Evolutionary conservation across 2,329 filamentous ascomycete species (phyloP).

Genomic region (Gnomoniopsis smithogilvyi): DNA sequence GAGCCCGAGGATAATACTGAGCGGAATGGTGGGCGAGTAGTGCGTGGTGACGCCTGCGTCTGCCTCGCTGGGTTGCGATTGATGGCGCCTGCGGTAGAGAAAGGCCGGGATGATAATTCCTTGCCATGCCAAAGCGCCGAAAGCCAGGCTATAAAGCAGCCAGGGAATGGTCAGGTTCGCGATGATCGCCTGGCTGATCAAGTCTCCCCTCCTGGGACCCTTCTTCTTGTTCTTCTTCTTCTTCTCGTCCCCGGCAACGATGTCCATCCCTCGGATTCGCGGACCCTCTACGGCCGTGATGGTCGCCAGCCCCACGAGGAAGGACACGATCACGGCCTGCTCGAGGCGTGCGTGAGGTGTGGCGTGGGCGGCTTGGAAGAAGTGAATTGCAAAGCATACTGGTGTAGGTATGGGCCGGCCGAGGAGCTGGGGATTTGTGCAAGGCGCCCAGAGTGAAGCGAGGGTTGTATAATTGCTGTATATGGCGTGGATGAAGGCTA

Average conservation of each 20-base stretch:
- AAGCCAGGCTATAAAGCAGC: background rate
- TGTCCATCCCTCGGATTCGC: background rate
- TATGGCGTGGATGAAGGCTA: background rate
- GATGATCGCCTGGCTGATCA: background rate
- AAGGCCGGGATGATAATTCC: conserved; percentile 3
- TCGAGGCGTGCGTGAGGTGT: background rate
- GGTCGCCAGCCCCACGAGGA: conserved; percentile 1
- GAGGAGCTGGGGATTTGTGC: background rate
- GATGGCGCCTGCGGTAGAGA: background rate
- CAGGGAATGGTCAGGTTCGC: conserved; percentile 5
- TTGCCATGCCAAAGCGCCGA: conserved; percentile 6
- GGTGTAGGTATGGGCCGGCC: background rate
- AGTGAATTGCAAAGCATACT: background rate
- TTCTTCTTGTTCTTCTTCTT: background rate
- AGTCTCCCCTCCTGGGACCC: background rate
- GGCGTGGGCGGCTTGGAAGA: conserved; percentile 5
- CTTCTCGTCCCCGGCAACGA: background rate
- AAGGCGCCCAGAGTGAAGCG: background rate
- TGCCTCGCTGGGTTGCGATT: background rate
- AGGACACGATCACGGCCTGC: background rate
- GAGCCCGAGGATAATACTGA: background rate
- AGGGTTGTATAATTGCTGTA: background rate
- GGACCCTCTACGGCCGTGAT: background rate
- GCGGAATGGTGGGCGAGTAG: background rate
- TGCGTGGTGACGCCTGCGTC: background rate